Evolutionary conservation across 495 filamentous ascomycete species (phyloP).

Genomic region (Antarctomyces pellizariae): DNA sequence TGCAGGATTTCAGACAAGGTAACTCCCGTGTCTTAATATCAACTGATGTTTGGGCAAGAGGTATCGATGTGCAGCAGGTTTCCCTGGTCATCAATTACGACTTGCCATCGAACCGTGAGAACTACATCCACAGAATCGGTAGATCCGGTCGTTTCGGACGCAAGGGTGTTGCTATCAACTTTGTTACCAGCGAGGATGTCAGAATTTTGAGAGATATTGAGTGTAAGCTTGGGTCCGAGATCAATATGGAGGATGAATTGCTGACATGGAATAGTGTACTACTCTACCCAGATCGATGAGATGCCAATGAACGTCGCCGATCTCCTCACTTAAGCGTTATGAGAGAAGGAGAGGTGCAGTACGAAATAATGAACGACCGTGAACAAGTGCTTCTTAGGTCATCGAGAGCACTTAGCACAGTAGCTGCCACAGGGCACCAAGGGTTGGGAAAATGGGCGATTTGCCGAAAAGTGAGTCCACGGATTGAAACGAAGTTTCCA

Average conservation of each 20-base stretch:
- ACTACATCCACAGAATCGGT: slow-evolving; percentile 98
- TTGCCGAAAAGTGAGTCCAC: no score
- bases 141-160: slow-evolving; percentile 87
- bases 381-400: no score
- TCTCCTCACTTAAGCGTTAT: slow-evolving; percentile 20
- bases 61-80: slow-evolving; percentile 98
- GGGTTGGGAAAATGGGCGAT: no score
- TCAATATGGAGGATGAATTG: slow-evolving; percentile 7
- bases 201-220: slow-evolving; percentile 96
- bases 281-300: slow-evolving; percentile 97
- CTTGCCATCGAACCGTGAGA: slow-evolving; percentile 93
- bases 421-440: not conserved
- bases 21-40: slow-evolving; percentile 95
- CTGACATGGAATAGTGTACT: slow-evolving; percentile 43
- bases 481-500: no score
- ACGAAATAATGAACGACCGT: no score
- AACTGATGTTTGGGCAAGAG: slow-evolving; percentile 90
- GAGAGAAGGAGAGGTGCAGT: no score
- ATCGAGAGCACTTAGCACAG: not conserved
- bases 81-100: slow-evolving; percentile 99
- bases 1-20: slow-evolving; percentile 96
- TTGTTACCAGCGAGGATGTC: slow-evolving; percentile 93
- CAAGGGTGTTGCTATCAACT: slow-evolving; percentile 99
- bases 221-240: slow-evolving; percentile 23
- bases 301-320: slow-evolving; percentile 95